Evolutionary conservation across 1,284 basidiomycete species (phyloP).

Genomic region (Cutaneotrichosporon sp.): DNA sequence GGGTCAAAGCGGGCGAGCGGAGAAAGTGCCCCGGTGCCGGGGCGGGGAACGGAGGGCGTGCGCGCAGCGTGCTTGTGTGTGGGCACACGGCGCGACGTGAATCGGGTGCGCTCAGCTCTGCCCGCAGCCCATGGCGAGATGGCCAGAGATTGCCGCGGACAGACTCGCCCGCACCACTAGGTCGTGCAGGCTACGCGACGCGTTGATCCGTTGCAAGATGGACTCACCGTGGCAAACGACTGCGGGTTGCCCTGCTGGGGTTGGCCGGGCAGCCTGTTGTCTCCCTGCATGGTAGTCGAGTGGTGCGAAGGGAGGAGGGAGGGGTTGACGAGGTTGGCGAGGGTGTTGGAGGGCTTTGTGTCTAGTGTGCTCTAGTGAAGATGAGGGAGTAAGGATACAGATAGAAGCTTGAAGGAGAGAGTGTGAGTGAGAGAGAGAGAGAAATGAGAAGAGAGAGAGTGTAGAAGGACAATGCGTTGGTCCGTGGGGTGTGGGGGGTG

Average conservation of each 20-base stretch:
- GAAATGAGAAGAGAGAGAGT: neutral
- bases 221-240: neutral
- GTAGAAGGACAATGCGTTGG: neutral
- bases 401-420: neutral
- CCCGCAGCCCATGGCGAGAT: neutral
- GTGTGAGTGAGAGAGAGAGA: neutral
- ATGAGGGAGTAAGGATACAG: neutral
- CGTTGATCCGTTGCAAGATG: neutral
- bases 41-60: neutral
- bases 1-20: neutral
- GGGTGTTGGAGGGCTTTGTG: neutral
- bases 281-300: neutral
- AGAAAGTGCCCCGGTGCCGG: neutral
- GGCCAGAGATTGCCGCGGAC: neutral
- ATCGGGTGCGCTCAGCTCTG: too few relatives aligned
- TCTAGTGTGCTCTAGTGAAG: neutral
- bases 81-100: neutral
- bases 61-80: neutral
- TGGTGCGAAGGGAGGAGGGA: neutral
- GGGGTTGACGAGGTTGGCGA: neutral
- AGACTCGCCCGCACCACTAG: neutral
- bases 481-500: too few relatives aligned
- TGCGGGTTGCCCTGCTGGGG: neutral
- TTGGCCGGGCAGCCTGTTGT: neutral
- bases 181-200: neutral